Evolutionary conservation across 2,329 filamentous ascomycete genomes (phyloP).

Genomic region (Tolypocladium ophioglossoides): DNA sequence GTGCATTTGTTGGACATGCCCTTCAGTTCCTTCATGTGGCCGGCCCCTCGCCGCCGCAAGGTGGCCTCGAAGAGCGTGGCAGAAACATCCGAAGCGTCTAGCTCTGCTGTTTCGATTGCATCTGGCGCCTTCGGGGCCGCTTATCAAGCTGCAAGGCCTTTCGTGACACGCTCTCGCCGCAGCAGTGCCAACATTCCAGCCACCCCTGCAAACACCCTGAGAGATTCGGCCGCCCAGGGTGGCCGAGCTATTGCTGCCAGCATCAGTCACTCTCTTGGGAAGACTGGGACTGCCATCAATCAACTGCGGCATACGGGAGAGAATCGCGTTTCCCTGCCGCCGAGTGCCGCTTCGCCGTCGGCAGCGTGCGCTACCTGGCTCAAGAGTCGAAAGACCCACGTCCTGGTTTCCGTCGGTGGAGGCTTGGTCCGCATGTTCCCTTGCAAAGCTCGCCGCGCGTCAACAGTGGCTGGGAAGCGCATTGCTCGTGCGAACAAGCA

Average conservation of each 20-base stretch:
- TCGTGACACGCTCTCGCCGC: constrained; percentile 44
- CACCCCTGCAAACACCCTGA: constrained; percentile 33
- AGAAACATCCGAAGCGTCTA: constrained; percentile 36
- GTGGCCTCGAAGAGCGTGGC: constrained; percentile 32
- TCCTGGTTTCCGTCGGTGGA: constrained; percentile 53
- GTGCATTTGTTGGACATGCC: constrained; percentile 88
- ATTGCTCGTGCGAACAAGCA: constrained; percentile 46
- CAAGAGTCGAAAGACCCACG: constrained; percentile 48
- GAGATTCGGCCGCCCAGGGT: constrained; percentile 56
- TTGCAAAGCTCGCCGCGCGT: constrained; percentile 43
- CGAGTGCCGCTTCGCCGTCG: constrained; percentile 39
- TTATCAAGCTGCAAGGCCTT: constrained; percentile 54
- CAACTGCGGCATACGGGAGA: constrained; percentile 66
- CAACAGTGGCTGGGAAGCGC: constrained; percentile 41
- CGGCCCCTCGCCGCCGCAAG: constrained; percentile 52
- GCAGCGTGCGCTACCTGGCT: constrained; percentile 56
- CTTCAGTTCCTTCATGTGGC: constrained; percentile 75
- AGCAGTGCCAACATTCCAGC: constrained; percentile 28
- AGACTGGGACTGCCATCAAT: constrained; percentile 58
- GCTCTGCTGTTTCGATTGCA: constrained; percentile 55
- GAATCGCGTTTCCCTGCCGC: constrained; percentile 61
- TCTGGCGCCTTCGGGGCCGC: constrained; percentile 62
- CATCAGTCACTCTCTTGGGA: constrained; percentile 63
- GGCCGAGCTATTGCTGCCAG: constrained; percentile 63
- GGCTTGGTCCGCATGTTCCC: constrained; percentile 58